A percentile compares a stretch with the other conserved stretches of the same genome.
Conservation (phyloP, 2,329 filamentous ascomycete species). For the Colletotrichum lentis region DNA sequence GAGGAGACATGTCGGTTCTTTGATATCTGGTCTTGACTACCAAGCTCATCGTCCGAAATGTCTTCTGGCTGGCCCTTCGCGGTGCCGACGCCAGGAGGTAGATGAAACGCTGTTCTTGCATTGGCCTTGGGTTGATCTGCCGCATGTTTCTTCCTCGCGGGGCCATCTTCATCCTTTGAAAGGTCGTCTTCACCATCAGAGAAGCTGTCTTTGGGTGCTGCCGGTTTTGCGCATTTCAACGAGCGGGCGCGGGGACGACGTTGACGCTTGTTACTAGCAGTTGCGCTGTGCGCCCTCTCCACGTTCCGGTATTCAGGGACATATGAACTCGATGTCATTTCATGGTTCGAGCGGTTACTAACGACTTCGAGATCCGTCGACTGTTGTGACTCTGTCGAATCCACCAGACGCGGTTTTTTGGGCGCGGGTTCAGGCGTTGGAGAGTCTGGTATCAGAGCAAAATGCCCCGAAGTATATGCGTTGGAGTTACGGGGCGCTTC, state of each 20-base stretch:
- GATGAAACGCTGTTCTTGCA: background rate
- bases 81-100: background rate
- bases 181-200: conserved; percentile 9
- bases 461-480: background rate
- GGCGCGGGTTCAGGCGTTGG: background rate
- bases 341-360: conserved; percentile 22
- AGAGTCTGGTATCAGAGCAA: background rate
- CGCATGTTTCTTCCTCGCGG: background rate
- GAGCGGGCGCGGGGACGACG: background rate
- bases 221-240: background rate
- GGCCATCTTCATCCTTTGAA: background rate
- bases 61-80: conserved; percentile 1
- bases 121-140: background rate
- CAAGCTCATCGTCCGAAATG: conserved; percentile 14
- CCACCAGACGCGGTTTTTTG: background rate
- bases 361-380: conserved; percentile 18
- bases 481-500: background rate
- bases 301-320: conserved; percentile 6
- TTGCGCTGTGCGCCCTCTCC: conserved; percentile 7
- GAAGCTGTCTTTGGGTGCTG: background rate
- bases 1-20: background rate
- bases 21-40: background rate
- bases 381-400: conserved; percentile 24
- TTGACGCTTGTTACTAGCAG: background rate
- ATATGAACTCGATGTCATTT: background rate